Percentiles rank a stretch among this genome's conserved stretches.
phyloP scores from a whole-genome alignment of 202 grass and related monocot genomes.

The Saccharum hybrid region DNA sequence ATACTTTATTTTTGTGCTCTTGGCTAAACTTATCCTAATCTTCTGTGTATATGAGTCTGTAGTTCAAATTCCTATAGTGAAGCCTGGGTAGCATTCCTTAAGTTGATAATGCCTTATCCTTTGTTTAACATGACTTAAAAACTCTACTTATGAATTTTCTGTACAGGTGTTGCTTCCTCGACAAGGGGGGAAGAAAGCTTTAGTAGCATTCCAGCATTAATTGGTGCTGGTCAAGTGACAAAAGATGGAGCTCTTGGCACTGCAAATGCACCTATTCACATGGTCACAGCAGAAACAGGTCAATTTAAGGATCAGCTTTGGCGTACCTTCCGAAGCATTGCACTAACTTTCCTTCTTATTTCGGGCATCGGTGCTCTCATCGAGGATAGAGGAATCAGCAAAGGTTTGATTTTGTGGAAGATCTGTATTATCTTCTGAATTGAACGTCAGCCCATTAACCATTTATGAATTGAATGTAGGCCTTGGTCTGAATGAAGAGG shows the following conservation, averaged over 20 bases:
- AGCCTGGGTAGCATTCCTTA: background rate
- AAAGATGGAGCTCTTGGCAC: conserved; percentile 91
- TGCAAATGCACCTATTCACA: conserved; percentile 87
- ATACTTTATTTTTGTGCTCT: background rate
- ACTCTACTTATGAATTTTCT: conserved; percentile 14
- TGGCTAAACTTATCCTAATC: background rate
- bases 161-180: conserved; percentile 68
- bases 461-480: conserved; percentile 59
- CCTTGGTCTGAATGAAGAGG: conserved; percentile 92
- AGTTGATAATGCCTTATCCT: background rate
- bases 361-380: conserved; percentile 92
- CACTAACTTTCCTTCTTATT: conserved; percentile 95
- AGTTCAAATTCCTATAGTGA: conserved; percentile 23
- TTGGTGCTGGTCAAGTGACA: conserved; percentile 62
- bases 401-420: conserved; percentile 65
- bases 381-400: conserved; percentile 96
- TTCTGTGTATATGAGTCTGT: conserved; percentile 26
- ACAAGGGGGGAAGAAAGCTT: conserved; percentile 62
- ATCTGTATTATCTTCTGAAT: conserved; percentile 42
- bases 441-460: conserved; percentile 32
- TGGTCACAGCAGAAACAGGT: conserved; percentile 95
- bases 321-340: conserved; percentile 90
- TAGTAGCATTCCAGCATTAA: conserved; percentile 56
- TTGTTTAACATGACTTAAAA: conserved; percentile 19
- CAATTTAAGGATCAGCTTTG: conserved; percentile 97